Evolutionary conservation across 495 filamentous ascomycete genomes (phyloP).

Genomic region (Trichoderma asperelloides): DNA sequence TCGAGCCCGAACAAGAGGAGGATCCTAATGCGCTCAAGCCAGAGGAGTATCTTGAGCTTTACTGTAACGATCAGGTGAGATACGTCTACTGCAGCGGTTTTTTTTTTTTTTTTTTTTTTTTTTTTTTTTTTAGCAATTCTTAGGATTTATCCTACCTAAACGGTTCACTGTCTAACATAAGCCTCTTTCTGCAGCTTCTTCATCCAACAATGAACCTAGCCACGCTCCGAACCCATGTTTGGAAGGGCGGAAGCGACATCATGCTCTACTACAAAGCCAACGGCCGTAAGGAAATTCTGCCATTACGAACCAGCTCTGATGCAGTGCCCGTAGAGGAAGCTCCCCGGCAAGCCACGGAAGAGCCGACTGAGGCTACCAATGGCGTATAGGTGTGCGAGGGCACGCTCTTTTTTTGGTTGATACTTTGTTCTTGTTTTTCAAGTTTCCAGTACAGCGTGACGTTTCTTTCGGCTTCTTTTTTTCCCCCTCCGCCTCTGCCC

Average conservation of each 20-base stretch:
- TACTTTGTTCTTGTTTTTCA: background rate
- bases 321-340: conserved; percentile 15
- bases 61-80: conserved; percentile 82
- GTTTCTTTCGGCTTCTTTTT: background rate
- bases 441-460: background rate
- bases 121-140: too few relatives aligned
- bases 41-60: conserved; percentile 88
- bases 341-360: background rate
- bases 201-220: conserved; percentile 75
- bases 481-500: background rate
- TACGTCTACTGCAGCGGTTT: conserved; percentile 10
- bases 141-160: too few relatives aligned
- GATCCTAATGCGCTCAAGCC: conserved; percentile 59
- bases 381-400: background rate
- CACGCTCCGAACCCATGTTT: conserved; percentile 80
- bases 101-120: conserved; percentile 12
- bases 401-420: background rate
- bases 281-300: conserved; percentile 54
- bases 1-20: conserved; percentile 54
- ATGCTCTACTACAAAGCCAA: conserved; percentile 86
- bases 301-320: conserved; percentile 12
- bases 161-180: too few relatives aligned
- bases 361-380: background rate
- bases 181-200: conserved; percentile 29
- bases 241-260: conserved; percentile 87